Evolutionary conservation across 2,329 filamentous ascomycete species (phyloP).

Genomic region (Arthroderma uncinatum): DNA sequence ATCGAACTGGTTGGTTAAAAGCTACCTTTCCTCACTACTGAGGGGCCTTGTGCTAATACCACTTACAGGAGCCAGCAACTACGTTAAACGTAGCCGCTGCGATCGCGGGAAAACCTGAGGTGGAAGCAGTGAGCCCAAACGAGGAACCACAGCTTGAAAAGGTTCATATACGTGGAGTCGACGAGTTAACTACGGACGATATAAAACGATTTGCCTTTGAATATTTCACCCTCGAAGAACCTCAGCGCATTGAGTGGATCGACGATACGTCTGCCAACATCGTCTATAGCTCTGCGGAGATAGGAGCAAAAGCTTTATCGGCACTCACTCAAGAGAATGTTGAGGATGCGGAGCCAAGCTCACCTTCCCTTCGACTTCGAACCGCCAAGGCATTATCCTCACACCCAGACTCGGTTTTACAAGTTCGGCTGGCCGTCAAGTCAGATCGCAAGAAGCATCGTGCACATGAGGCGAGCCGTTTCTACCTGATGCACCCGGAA

Average conservation of each 20-base stretch:
- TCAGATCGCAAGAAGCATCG: conserved; percentile 70
- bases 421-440: conserved; percentile 61
- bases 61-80: neutral
- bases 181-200: conserved; percentile 67
- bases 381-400: conserved; percentile 57
- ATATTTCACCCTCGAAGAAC: conserved; percentile 48
- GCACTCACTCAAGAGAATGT: conserved; percentile 34
- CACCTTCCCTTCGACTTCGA: conserved; percentile 52
- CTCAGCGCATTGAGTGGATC: conserved; percentile 76
- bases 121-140: neutral
- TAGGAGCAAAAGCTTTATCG: conserved; percentile 44
- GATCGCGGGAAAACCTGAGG: neutral
- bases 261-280: conserved; percentile 86
- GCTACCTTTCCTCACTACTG: too few relatives aligned
- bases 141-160: conserved; percentile 44
- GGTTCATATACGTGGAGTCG: conserved; percentile 73
- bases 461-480: conserved; percentile 71
- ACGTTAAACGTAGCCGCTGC: neutral
- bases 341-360: conserved; percentile 29
- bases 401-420: conserved; percentile 58
- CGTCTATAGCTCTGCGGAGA: conserved; percentile 52
- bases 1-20: conserved; percentile 20
- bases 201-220: conserved; percentile 64
- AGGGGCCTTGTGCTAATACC: neutral
- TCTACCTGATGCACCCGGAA: conserved; percentile 86